A percentile compares a stretch with the other conserved stretches of the same genome.
These are phyloP conservation scores for Cystobasidium pallidum DNA, from an alignment of 1,284 basidiomycete genomes.

Conservation along the genomic window DNA sequence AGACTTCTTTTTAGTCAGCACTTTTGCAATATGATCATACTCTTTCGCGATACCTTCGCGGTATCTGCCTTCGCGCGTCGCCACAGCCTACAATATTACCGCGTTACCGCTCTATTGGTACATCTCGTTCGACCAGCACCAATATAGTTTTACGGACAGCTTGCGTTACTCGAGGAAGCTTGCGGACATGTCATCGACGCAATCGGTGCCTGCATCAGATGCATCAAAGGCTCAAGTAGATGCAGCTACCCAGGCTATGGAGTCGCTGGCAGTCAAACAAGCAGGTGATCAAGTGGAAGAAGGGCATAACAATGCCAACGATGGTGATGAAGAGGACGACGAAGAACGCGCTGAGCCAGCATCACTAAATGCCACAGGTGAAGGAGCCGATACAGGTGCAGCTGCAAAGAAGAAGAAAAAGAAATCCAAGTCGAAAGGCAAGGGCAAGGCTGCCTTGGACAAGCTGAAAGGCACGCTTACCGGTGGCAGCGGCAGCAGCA, in stretches of 20 bases:
- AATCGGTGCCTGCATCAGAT: conserved; percentile 35
- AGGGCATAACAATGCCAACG: conserved; percentile 11
- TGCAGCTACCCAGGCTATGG: conserved; percentile 27
- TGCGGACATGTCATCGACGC: conserved; percentile 29
- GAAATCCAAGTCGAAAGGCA: conserved; percentile 58
- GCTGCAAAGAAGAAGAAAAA: conserved; percentile 52
- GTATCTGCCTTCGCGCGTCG: not conserved
- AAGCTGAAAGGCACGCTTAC: conserved; percentile 54
- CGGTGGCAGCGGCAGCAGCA: not conserved
- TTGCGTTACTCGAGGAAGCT: not conserved
- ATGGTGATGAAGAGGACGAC: conserved; percentile 17
- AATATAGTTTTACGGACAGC: not conserved
- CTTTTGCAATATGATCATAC: not conserved
- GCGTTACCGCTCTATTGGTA: too few relatives aligned
- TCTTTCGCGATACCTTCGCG: not conserved
- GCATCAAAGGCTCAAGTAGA: conserved; percentile 12
- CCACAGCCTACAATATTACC: too few relatives aligned
- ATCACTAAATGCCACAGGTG: not conserved
- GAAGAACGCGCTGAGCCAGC: conserved; percentile 13
- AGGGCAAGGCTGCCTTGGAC: conserved; percentile 57
- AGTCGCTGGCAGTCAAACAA: conserved; percentile 12
- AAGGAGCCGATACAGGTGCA: not conserved
- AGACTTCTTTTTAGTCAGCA: not conserved
- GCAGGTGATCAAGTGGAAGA: conserved; percentile 7
- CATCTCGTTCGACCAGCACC: not conserved